A percentile compares a stretch with the other conserved stretches of the same genome.
Evolutionary conservation across 768 basidiomycete genomes (phyloP).

Genomic region (Psilocybe sp.): DNA sequence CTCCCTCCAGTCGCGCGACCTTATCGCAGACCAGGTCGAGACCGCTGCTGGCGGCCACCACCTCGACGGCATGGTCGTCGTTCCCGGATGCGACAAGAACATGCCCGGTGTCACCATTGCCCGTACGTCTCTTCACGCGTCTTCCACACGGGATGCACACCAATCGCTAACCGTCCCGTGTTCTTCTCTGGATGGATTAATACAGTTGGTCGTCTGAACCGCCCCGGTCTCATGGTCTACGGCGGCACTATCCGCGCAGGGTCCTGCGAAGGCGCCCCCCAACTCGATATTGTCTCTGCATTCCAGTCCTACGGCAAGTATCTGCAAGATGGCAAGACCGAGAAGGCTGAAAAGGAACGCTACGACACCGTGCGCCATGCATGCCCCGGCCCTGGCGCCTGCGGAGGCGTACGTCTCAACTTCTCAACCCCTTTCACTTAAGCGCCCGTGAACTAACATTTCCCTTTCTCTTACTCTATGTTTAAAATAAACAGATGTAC

Average conservation of each 20-base stretch:
- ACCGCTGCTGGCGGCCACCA: constrained; percentile 96
- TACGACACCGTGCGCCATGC: constrained; percentile 88
- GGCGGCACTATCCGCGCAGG: constrained; percentile 94
- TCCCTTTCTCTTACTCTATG: not conserved
- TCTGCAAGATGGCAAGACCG: constrained; percentile 83
- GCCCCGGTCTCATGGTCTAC: constrained; percentile 97
- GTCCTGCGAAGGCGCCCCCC: constrained; percentile 82
- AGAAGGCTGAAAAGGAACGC: constrained; percentile 77
- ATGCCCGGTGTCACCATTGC: constrained; percentile 99
- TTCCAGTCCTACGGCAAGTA: constrained; percentile 98
- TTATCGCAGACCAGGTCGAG: constrained; percentile 97
- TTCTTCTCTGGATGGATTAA: not conserved
- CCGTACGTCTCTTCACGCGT: constrained; percentile 47
- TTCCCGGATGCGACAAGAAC: constrained; percentile 99
- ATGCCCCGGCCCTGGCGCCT: constrained; percentile 97
- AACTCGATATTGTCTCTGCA: constrained; percentile 93
- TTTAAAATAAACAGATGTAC: constrained; percentile 70
- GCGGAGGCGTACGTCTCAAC: constrained; percentile 80
- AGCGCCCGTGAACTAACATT: not conserved
- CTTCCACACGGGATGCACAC: constrained; percentile 17
- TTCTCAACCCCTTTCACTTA: not conserved
- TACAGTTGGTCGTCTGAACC: constrained; percentile 88
- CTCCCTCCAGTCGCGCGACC: constrained; percentile 95
- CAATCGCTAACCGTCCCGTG: constrained; percentile 1
- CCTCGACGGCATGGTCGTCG: constrained; percentile 95